A percentile compares a stretch with the other conserved stretches of the same genome.
Evolutionary conservation across 306 rosid genomes (phyloP).

Genomic region (Benincasa hispida): DNA sequence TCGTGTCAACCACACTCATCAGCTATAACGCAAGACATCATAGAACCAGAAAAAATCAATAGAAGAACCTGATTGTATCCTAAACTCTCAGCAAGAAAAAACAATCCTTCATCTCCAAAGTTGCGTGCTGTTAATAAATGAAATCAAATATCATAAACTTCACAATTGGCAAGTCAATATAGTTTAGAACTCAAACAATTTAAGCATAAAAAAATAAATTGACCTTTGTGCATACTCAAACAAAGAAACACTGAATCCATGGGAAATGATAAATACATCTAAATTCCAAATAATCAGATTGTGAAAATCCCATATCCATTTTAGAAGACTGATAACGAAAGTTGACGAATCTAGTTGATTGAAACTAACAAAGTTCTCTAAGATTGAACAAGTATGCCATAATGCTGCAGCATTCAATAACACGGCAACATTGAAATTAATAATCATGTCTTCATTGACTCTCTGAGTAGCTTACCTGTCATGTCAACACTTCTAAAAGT

Average conservation of each 20-base stretch:
- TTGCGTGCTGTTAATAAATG: slow-evolving; percentile 57
- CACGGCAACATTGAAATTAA: slow-evolving; percentile 5
- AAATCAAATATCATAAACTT: background rate
- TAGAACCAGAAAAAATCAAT: slow-evolving; percentile 4
- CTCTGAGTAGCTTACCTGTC: slow-evolving; percentile 62
- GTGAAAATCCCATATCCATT: background rate
- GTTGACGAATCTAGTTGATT: background rate
- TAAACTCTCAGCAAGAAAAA: slow-evolving; percentile 84
- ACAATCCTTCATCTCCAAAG: slow-evolving; percentile 90
- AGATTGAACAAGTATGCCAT: background rate
- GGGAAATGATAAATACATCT: background rate
- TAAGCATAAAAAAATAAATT: background rate
- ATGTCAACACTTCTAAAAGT: slow-evolving; percentile 65
- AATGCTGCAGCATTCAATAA: background rate
- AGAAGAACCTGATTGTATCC: slow-evolving; percentile 68
- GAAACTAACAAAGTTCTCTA: background rate
- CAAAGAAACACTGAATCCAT: background rate
- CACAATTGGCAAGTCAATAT: background rate
- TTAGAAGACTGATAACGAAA: background rate
- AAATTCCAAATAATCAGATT: background rate
- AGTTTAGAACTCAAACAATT: background rate
- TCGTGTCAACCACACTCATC: background rate
- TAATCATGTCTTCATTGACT: background rate
- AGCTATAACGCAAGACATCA: background rate
- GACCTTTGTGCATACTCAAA: background rate